These are phyloP conservation scores for Leishmania martiniquensis DNA, from an alignment of 208 protist genomes.

Conservation along the genomic window DNA sequence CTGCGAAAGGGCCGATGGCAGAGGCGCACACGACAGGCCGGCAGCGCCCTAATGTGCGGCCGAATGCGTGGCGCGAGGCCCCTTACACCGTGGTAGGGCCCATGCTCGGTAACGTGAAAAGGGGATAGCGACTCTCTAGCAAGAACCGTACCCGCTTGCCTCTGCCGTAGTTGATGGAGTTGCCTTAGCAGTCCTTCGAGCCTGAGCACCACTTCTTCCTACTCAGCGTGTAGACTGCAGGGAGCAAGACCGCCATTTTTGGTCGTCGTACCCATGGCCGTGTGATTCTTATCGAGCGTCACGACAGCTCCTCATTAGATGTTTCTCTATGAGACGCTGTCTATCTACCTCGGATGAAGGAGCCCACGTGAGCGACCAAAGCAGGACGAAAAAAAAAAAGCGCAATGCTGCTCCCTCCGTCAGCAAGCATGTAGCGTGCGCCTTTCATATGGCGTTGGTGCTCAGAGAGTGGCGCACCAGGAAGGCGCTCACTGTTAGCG, in stretches of 20 bases:
- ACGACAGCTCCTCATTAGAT: background rate
- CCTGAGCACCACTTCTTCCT: too few species aligned
- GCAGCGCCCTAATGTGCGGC: background rate
- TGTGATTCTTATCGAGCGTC: too few species aligned
- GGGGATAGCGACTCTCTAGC: background rate
- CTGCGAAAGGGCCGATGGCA: too few species aligned
- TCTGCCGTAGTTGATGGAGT: too few species aligned
- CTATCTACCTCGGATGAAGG: background rate
- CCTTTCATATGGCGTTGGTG: too few species aligned
- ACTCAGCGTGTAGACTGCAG: too few species aligned
- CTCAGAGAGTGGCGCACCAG: too few species aligned
- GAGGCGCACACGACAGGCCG: background rate
- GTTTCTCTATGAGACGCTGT: background rate
- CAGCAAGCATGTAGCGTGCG: too few species aligned
- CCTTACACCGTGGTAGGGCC: background rate
- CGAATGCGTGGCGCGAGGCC: background rate
- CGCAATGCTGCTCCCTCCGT: background rate
- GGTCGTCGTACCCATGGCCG: too few species aligned
- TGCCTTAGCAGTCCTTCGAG: too few species aligned
- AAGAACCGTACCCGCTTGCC: too few species aligned
- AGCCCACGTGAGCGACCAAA: background rate
- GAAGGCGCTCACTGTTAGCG: background rate
- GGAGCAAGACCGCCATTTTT: too few species aligned
- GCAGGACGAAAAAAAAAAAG: background rate
- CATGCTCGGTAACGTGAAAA: background rate